A percentile compares a stretch with the other conserved stretches of the same genome.
Evolutionary conservation across 805 yeast species (phyloP).

Genomic region (Starmerella sirachaensis): DNA sequence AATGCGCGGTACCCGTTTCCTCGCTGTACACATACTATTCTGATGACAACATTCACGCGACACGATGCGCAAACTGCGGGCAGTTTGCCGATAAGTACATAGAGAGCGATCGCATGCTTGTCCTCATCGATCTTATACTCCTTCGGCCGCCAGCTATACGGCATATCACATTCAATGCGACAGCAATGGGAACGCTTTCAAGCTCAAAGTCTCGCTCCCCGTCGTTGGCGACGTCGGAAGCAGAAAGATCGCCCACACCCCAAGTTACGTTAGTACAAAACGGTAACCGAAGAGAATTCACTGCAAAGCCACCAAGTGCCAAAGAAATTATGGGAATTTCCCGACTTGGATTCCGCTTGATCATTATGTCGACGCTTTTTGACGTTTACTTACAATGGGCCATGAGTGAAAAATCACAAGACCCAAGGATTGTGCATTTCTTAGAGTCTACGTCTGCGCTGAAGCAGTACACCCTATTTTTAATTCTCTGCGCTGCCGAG

Average conservation of each 20-base stretch:
- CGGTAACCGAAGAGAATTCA: neutral
- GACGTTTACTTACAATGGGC: slow-evolving; percentile 93
- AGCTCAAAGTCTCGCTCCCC: neutral
- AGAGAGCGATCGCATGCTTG: slow-evolving; percentile 73
- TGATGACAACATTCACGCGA: slow-evolving; percentile 64
- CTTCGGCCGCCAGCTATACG: slow-evolving; percentile 69
- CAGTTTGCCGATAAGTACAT: slow-evolving; percentile 79
- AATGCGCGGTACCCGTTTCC: slow-evolving; percentile 58
- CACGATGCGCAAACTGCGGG: slow-evolving; percentile 62
- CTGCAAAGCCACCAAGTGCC: neutral
- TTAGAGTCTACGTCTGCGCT: slow-evolving; percentile 24
- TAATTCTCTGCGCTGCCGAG: slow-evolving; percentile 29
- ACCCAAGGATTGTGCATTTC: slow-evolving; percentile 21
- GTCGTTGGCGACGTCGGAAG: neutral
- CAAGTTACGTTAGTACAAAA: neutral
- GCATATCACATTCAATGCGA: slow-evolving; percentile 69
- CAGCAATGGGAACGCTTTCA: slow-evolving; percentile 21
- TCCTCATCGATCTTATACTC: slow-evolving; percentile 71
- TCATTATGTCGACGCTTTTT: slow-evolving; percentile 56
- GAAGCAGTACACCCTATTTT: slow-evolving; percentile 31
- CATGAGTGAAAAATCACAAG: slow-evolving; percentile 53
- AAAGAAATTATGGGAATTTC: neutral
- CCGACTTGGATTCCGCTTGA: slow-evolving; percentile 12
- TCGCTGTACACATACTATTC: slow-evolving; percentile 62
- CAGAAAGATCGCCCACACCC: neutral